These are phyloP conservation scores for Prunus padus DNA, from an alignment of 306 rosid species.

Conservation along the genomic window DNA sequence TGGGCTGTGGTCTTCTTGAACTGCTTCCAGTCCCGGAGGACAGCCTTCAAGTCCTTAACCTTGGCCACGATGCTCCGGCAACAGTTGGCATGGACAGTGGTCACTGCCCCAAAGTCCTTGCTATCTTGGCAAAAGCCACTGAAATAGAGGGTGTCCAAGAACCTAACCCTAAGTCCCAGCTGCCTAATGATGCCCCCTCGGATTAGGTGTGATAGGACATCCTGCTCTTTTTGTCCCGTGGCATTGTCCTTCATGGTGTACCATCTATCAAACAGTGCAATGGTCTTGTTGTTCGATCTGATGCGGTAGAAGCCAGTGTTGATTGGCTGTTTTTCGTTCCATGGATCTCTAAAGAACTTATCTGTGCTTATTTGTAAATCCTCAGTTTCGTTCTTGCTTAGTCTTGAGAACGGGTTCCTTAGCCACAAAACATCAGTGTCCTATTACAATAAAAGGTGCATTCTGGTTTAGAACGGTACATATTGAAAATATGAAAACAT, in stretches of 20 bases:
- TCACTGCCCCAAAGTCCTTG: slow-evolving; percentile 47
- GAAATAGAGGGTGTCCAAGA: slow-evolving; percentile 63
- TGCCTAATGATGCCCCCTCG: slow-evolving; percentile 32
- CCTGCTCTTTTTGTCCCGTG: slow-evolving; percentile 66
- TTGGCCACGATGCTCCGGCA: slow-evolving; percentile 70
- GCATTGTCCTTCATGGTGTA: slow-evolving; percentile 53
- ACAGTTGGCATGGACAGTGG: slow-evolving; percentile 75
- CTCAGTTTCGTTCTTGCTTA: slow-evolving; percentile 50
- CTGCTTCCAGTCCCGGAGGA: slow-evolving; percentile 65
- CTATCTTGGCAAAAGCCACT: slow-evolving; percentile 88
- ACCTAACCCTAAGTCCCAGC: slow-evolving; percentile 59
- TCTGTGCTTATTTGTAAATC: slow-evolving; percentile 76
- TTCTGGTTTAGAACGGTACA: too few relatives aligned
- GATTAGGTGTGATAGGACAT: slow-evolving; percentile 47
- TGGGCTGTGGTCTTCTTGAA: slow-evolving; percentile 27
- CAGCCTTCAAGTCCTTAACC: slow-evolving; percentile 40
- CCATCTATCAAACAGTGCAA: slow-evolving; percentile 62
- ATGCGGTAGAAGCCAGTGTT: slow-evolving; percentile 78
- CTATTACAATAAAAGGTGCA: slow-evolving; percentile 17
- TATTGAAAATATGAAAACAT: too few relatives aligned
- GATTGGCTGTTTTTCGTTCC: slow-evolving; percentile 39
- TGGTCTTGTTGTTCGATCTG: slow-evolving; percentile 64
- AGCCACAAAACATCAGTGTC: slow-evolving; percentile 89
- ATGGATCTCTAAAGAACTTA: slow-evolving; percentile 38
- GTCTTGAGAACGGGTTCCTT: slow-evolving; percentile 57